Conservation (phyloP, 495 filamentous ascomycete species). For the Saxispiralis lemnorum region DNA sequence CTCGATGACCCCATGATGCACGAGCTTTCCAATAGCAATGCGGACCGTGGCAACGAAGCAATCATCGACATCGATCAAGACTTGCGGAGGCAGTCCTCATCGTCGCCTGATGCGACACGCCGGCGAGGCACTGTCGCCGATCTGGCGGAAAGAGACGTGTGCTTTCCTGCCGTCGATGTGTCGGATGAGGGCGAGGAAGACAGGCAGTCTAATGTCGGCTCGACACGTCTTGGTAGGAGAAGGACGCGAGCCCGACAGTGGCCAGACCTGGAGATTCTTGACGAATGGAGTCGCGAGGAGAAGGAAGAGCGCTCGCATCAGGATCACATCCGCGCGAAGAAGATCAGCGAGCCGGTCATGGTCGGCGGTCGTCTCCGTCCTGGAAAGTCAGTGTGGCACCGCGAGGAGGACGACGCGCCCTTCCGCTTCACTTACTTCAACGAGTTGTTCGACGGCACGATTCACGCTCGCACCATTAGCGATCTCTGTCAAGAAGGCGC, state of each 20-base stretch:
- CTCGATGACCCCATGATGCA: constrained; percentile 64
- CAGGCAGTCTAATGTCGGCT: constrained; percentile 22
- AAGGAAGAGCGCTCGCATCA: constrained; percentile 59
- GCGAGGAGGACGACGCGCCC: constrained; percentile 72
- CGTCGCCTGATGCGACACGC: constrained; percentile 10
- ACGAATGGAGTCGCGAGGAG: constrained; percentile 82
- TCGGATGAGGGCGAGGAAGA: constrained; percentile 63
- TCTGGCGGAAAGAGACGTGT: constrained; percentile 71
- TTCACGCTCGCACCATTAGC: constrained; percentile 86
- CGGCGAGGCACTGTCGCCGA: constrained; percentile 35
- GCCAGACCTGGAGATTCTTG: constrained; percentile 58
- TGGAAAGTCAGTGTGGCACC: constrained; percentile 62
- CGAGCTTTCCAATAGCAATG: constrained; percentile 30
- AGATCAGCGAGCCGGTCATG: constrained; percentile 80
- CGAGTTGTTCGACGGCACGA: constrained; percentile 82
- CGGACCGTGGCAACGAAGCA: constrained; percentile 32
- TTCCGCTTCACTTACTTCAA: constrained; percentile 98
- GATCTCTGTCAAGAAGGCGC: constrained; percentile 72
- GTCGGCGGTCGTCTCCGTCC: constrained; percentile 76
- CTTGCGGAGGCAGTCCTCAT: constrained; percentile 28
- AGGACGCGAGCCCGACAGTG: constrained; percentile 37
- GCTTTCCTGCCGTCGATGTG: constrained; percentile 60
- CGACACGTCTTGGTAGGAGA: constrained; percentile 34
- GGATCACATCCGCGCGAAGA: constrained; percentile 75
- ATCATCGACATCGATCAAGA: constrained; percentile 42